Percentiles rank a stretch among this genome's conserved stretches.
Conservation (phyloP, 139 green algal species). For the Picochlorum sp. region DNA sequence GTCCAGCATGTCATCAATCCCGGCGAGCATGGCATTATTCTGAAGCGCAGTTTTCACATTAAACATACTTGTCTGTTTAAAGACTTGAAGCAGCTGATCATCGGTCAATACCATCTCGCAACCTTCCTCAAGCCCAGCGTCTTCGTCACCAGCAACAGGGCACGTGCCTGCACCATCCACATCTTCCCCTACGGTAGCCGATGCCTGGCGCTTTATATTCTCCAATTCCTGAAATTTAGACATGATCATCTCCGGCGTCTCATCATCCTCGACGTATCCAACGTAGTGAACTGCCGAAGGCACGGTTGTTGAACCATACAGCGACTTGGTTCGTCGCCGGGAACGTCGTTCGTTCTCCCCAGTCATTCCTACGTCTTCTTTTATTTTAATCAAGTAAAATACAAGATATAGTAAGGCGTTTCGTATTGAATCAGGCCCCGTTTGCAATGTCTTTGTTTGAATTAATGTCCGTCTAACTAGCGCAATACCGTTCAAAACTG, state of each 20-base stretch:
- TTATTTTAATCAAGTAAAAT: not conserved
- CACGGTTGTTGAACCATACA: slow-evolving; percentile 16
- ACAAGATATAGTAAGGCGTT: too few relatives aligned
- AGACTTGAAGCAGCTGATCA: slow-evolving; percentile 65
- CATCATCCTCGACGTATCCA: slow-evolving; percentile 89
- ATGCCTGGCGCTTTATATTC: slow-evolving; percentile 30
- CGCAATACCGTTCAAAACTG: too few relatives aligned
- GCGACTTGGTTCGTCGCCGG: slow-evolving; percentile 17
- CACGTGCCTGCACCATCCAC: not conserved
- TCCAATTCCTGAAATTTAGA: slow-evolving; percentile 86
- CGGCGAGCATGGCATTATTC: slow-evolving; percentile 51
- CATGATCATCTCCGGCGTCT: slow-evolving; percentile 95
- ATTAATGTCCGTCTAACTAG: too few relatives aligned
- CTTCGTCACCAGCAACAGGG: not conserved
- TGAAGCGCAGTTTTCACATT: slow-evolving; percentile 56
- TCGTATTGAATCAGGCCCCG: too few relatives aligned
- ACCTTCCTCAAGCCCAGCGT: not conserved
- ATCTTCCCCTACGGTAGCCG: not conserved
- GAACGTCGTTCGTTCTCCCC: not conserved
- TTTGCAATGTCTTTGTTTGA: too few relatives aligned
- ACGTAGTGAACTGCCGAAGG: slow-evolving; percentile 79
- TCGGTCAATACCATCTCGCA: slow-evolving; percentile 28
- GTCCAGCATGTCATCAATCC: slow-evolving; percentile 9
- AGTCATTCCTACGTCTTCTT: not conserved
- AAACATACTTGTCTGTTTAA: slow-evolving; percentile 79